Evolutionary conservation across 768 basidiomycete species (phyloP).

Genomic region (Trametopsis cervina): DNA sequence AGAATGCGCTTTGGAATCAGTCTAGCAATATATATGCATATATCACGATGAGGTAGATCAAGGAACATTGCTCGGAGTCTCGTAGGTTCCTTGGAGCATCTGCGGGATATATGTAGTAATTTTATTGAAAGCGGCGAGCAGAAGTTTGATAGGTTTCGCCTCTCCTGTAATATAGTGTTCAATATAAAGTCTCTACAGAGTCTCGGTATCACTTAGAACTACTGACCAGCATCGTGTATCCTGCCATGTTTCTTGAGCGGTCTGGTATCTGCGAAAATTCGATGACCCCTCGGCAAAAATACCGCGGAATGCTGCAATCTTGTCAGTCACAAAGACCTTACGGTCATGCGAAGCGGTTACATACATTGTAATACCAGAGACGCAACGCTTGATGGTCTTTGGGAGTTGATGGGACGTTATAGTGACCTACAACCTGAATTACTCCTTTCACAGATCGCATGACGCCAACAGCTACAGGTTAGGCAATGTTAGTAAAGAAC

Average conservation of each 20-base stretch:
- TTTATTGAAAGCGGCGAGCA: slow-evolving; percentile 3
- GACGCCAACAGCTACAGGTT: slow-evolving; percentile 38
- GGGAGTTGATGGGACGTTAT: slow-evolving; percentile 47
- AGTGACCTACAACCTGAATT: slow-evolving; percentile 71
- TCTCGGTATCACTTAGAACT: no score
- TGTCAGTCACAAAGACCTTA: not conserved
- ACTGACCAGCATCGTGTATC: not conserved
- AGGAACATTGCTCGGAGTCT: not conserved
- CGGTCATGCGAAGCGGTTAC: slow-evolving; percentile 15
- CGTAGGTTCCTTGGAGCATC: not conserved
- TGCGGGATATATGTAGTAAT: slow-evolving; percentile 1
- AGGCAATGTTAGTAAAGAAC: slow-evolving; percentile 1
- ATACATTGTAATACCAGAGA: slow-evolving; percentile 69
- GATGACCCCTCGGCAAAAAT: not conserved
- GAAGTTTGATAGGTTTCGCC: slow-evolving; percentile 7
- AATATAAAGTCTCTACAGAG: no score
- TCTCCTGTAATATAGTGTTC: slow-evolving; percentile 1
- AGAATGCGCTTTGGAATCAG: no score
- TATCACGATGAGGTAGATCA: not conserved
- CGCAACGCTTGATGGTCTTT: slow-evolving; percentile 49
- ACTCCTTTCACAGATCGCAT: slow-evolving; percentile 62
- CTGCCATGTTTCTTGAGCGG: slow-evolving; percentile 3
- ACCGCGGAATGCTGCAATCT: not conserved
- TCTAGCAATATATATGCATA: not conserved
- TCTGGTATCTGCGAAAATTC: not conserved